Percentiles rank a stretch among this genome's conserved stretches.
Conservation (phyloP, 345 rosid species). For the Gossypium thurberi region DNA sequence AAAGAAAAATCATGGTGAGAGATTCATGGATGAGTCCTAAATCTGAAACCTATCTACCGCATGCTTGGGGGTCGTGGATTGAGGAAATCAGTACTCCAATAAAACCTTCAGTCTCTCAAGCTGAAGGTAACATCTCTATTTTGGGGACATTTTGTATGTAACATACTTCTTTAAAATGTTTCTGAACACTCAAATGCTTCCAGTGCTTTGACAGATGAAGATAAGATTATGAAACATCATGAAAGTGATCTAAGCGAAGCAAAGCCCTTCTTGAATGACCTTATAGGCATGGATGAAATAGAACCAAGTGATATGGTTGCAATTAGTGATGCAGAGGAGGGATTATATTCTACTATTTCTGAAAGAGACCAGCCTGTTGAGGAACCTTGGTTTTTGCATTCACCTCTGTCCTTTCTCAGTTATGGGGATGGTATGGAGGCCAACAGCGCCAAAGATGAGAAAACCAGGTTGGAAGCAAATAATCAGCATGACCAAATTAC, state of each 20-base stretch:
- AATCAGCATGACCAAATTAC: slow-evolving; percentile 35
- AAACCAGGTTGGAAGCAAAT: slow-evolving; percentile 16
- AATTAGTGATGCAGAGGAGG: slow-evolving; percentile 20
- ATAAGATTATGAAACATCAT: slow-evolving; percentile 22
- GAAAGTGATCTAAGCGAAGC: slow-evolving; percentile 26
- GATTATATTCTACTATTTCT: slow-evolving; percentile 26
- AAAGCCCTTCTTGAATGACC: slow-evolving; percentile 29
- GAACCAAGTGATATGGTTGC: slow-evolving; percentile 24
- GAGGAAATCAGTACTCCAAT: slow-evolving; percentile 43
- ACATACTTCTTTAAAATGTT: slow-evolving; percentile 31
- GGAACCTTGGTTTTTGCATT: slow-evolving; percentile 79
- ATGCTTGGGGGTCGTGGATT: slow-evolving; percentile 76
- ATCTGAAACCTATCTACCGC: slow-evolving; percentile 27
- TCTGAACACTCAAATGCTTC: slow-evolving; percentile 87
- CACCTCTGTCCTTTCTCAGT: slow-evolving; percentile 23
- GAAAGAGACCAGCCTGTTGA: slow-evolving; percentile 71
- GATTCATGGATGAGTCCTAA: slow-evolving; percentile 73
- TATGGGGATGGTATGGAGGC: slow-evolving; percentile 23
- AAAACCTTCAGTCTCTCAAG: slow-evolving; percentile 24
- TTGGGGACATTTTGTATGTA: slow-evolving; percentile 17
- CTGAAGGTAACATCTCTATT: slow-evolving; percentile 54
- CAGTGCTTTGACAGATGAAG: slow-evolving; percentile 94
- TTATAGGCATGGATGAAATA: slow-evolving; percentile 29
- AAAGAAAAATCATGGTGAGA: slow-evolving; percentile 47
- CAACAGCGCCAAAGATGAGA: slow-evolving; percentile 29